A percentile compares a stretch with the other conserved stretches of the same genome.
These are phyloP conservation scores for Erysiphe pulchra DNA, from an alignment of 2,329 filamentous ascomycete species.

Conservation along the genomic window DNA sequence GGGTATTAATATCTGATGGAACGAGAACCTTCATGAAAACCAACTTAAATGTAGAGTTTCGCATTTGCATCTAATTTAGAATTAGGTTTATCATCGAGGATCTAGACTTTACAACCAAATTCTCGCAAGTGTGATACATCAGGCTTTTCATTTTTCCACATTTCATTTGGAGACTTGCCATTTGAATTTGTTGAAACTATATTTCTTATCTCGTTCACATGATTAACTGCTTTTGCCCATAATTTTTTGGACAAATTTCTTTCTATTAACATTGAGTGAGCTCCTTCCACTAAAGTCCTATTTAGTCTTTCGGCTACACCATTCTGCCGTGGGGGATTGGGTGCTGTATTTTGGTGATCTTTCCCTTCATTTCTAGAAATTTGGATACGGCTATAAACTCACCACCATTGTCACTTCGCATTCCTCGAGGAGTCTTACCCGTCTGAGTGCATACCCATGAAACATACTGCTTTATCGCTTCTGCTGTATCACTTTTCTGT, in stretches of 20 bases:
- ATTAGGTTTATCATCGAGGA: neutral
- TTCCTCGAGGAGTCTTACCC: neutral
- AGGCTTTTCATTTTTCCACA: neutral
- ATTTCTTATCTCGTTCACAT: too few species aligned
- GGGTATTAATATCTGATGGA: neutral
- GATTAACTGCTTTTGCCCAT: neutral
- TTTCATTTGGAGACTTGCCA: neutral
- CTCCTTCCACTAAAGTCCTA: neutral
- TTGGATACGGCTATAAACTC: neutral
- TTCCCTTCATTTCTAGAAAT: neutral
- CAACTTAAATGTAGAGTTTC: neutral
- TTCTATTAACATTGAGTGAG: neutral
- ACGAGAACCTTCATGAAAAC: neutral
- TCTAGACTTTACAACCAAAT: neutral
- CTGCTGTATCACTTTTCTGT: neutral
- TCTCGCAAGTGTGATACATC: neutral
- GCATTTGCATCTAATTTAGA: neutral
- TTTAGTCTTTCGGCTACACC: neutral
- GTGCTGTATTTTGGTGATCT: neutral
- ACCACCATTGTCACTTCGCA: neutral
- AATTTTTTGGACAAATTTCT: neutral
- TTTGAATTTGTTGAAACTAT: too few species aligned
- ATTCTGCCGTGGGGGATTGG: neutral
- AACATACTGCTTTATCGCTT: neutral
- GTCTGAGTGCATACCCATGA: neutral